A percentile compares a stretch with the other conserved stretches of the same genome.
Evolutionary conservation across 192 early-diverging fungal species (phyloP).

Genomic region (Entophlyctis helioformis): DNA sequence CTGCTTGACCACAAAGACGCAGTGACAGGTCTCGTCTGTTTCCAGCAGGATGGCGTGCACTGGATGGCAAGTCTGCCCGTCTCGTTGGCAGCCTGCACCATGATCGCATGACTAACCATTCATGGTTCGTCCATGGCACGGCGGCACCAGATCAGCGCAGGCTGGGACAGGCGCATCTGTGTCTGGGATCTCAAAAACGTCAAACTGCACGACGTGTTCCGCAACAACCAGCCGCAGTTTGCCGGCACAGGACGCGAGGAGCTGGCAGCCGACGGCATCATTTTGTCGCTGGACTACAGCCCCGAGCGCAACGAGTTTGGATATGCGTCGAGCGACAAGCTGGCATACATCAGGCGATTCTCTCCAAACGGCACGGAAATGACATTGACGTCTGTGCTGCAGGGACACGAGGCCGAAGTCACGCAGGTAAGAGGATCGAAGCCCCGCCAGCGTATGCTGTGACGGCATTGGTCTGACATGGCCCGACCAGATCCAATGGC

Average conservation of each 20-base stretch:
- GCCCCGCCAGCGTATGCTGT: no score
- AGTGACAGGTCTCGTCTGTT: slow-evolving; percentile 34
- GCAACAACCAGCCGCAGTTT: slow-evolving; percentile 6
- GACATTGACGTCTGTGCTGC: slow-evolving; percentile 33
- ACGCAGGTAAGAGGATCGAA: slow-evolving; percentile 20
- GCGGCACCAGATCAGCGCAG: slow-evolving; percentile 23
- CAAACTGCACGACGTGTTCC: slow-evolving; percentile 32
- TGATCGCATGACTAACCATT: no score
- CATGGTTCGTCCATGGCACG: no score
- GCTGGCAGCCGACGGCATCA: slow-evolving; percentile 46
- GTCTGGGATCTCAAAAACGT: slow-evolving; percentile 31
- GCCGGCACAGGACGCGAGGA: slow-evolving; percentile 29
- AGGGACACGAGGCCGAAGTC: slow-evolving; percentile 53
- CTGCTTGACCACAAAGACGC: slow-evolving; percentile 36
- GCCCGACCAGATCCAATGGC: slow-evolving; percentile 32
- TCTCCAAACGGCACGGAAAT: slow-evolving; percentile 40
- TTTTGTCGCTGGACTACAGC: slow-evolving; percentile 36
- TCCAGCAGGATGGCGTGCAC: slow-evolving; percentile 25
- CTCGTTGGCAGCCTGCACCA: no score
- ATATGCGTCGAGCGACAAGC: slow-evolving; percentile 38
- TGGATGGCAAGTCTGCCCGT: slow-evolving; percentile 34
- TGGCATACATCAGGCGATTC: slow-evolving; percentile 38
- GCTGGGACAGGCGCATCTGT: slow-evolving; percentile 45
- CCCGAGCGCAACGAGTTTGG: slow-evolving; percentile 40
- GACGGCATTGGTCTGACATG: no score